Base-by-base conservation (phyloP, 1,284 basidiomycete species). In the Grifola frondosa region DNA sequence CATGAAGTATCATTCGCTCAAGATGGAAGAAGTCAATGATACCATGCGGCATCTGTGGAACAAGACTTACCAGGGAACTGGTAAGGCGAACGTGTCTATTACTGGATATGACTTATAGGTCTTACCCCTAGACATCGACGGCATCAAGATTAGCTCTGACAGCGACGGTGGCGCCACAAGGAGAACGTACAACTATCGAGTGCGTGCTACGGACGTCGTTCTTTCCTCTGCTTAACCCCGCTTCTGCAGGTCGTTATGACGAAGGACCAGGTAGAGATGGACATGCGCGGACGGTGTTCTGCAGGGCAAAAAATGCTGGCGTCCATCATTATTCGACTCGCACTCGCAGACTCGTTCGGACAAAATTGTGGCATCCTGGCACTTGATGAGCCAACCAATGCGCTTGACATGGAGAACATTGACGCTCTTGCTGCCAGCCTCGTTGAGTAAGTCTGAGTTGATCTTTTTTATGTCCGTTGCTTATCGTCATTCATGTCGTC, bases 21-120 rank as follows among this genome's bases (percentile, higher is more conserved):
- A 99, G 70, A 98, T 99, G 97, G 92, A 94, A 65, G 97, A 99
- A 74, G 95, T 99, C 60, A 99, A 99, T 60, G 92, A 96, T 58
- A 94, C 85, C 17, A 97, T 97, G 81, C 84, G 88, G 44, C 90
- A 93, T 61, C 68, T 99, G 2, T 99, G 97, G 97, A 95, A 92
- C 62, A 96, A 95, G 73, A 99, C 96, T 1, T 99, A 99, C 66
- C 96, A 99, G 64, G 97, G 97, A 51, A 98, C 93, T 51, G 93
- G 92, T 93, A 48, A 43, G 76, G 17, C n/a, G n/a, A n/a, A n/a
- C n/a, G n/a, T n/a, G n/a, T n/a, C n/a, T n/a, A n/a, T n/a, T n/a
- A n/a, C n/a, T n/a, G n/a, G n/a, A n/a, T n/a, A 56, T 50, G 21
- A 25, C 34, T 32, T 21, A 30, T 31, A 33, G 35, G 12, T 37